Percentiles rank a stretch among this genome's conserved stretches.
These are phyloP conservation scores for Phaeomoniella chlamydospora DNA, from an alignment of 2,329 filamentous ascomycete genomes.

Conservation along the genomic window DNA sequence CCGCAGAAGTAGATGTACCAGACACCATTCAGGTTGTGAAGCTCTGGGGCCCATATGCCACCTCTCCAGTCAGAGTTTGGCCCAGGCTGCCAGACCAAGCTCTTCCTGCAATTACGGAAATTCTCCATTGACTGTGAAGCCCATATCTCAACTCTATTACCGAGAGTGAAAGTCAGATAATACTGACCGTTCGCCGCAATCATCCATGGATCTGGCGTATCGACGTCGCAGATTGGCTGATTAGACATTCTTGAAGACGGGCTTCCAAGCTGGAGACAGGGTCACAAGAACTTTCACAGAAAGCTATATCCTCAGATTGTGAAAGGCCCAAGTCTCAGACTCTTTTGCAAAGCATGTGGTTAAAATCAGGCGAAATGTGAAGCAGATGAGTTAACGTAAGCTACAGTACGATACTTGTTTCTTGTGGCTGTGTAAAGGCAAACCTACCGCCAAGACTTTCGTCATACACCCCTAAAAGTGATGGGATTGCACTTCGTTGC, in stretches of 20 bases:
- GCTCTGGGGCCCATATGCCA: constrained; percentile 41
- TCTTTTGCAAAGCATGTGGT: too few species aligned
- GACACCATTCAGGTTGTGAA: constrained; percentile 33
- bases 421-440: too few species aligned
- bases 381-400: too few species aligned
- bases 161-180: constrained; percentile 19
- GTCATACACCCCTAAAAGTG: too few species aligned
- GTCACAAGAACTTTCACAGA: too few species aligned
- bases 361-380: too few species aligned
- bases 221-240: constrained; percentile 12
- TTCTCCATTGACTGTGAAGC: constrained; percentile 15
- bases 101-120: constrained; percentile 13
- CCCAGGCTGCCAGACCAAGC: constrained; percentile 21
- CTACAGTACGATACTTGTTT: too few species aligned
- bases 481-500: too few species aligned
- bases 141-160: constrained; percentile 21
- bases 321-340: too few species aligned
- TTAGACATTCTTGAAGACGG: constrained; percentile 15
- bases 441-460: too few species aligned
- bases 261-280: too few species aligned
- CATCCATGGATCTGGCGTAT: constrained; percentile 19
- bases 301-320: too few species aligned
- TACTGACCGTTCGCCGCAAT: constrained; percentile 12
- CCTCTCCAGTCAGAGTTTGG: constrained; percentile 26
- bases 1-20: constrained; percentile 38